phyloP scores from a whole-genome alignment of 768 basidiomycete species.

The Trametes sanguinea region DNA sequence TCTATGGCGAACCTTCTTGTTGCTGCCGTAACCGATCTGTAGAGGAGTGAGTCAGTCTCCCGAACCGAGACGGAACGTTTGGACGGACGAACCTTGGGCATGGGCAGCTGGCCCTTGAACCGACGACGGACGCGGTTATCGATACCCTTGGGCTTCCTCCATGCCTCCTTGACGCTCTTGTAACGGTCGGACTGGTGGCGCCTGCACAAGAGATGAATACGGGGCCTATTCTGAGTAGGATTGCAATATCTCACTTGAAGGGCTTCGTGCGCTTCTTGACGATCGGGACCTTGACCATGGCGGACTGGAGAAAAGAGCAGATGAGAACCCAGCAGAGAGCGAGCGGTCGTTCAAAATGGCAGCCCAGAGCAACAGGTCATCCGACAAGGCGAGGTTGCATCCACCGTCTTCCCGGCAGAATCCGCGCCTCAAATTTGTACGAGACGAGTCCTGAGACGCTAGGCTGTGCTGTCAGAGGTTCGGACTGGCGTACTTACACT shows the following conservation, averaged over 20 bases:
- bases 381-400: conserved; percentile 24
- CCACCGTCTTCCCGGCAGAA: conserved; percentile 22
- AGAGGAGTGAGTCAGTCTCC: neutral
- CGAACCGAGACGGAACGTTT: neutral
- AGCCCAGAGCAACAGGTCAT: conserved; percentile 26
- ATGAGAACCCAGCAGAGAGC: conserved; percentile 14
- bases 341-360: conserved; percentile 3
- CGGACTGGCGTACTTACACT: conserved; percentile 49
- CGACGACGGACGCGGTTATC: conserved; percentile 96
- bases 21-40: conserved; percentile 87
- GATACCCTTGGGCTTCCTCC: conserved; percentile 99
- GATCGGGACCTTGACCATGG: conserved; percentile 64
- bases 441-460: conserved; percentile 22
- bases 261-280: conserved; percentile 97
- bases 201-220: conserved; percentile 43
- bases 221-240: neutral
- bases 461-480: conserved; percentile 20
- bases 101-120: conserved; percentile 93
- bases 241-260: conserved; percentile 78
- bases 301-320: conserved; percentile 29
- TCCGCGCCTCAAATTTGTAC: conserved; percentile 13
- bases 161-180: conserved; percentile 95
- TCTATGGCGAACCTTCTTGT: conserved; percentile 58
- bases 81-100: conserved; percentile 80
- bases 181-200: conserved; percentile 99